These are phyloP conservation scores for Xylaria bambusicola DNA, from an alignment of 495 filamentous ascomycete genomes.

Conservation along the genomic window DNA sequence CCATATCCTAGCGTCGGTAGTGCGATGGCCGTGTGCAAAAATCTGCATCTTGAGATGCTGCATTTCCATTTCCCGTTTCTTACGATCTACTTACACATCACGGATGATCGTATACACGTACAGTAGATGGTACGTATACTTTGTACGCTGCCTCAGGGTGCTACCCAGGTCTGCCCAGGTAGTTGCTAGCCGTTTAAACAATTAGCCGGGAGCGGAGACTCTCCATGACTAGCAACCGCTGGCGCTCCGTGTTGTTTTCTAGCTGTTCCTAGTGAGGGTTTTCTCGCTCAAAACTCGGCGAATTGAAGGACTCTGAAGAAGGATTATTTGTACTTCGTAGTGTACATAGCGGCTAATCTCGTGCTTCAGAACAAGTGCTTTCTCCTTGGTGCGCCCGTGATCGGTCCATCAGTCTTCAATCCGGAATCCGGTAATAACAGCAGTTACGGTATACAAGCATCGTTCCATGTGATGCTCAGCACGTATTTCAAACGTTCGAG, in stretches of 20 bases:
- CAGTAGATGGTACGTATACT: too few relatives aligned
- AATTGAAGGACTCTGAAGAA: not conserved
- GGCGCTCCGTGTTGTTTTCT: not conserved
- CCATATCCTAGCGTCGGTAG: too few relatives aligned
- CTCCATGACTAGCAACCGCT: not conserved
- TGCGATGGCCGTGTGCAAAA: too few relatives aligned
- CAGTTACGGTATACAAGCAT: not conserved
- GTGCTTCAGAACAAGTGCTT: not conserved
- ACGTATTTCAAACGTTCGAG: not conserved
- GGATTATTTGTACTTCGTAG: too few relatives aligned
- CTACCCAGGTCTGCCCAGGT: too few relatives aligned
- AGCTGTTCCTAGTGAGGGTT: not conserved
- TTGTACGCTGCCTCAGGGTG: too few relatives aligned
- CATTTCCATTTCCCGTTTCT: too few relatives aligned
- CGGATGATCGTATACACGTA: too few relatives aligned
- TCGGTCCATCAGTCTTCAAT: not conserved
- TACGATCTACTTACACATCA: too few relatives aligned
- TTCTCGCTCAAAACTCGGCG: not conserved
- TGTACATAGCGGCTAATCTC: not conserved
- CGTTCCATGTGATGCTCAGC: not conserved
- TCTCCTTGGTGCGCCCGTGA: not conserved
- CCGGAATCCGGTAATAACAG: not conserved
- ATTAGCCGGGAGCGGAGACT: conserved; percentile 11
- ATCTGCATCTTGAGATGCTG: too few relatives aligned
- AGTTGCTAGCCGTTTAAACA: not conserved